Conservation (phyloP, 2,329 filamentous ascomycete genomes). For the Triangularia verruculosa region DNA sequence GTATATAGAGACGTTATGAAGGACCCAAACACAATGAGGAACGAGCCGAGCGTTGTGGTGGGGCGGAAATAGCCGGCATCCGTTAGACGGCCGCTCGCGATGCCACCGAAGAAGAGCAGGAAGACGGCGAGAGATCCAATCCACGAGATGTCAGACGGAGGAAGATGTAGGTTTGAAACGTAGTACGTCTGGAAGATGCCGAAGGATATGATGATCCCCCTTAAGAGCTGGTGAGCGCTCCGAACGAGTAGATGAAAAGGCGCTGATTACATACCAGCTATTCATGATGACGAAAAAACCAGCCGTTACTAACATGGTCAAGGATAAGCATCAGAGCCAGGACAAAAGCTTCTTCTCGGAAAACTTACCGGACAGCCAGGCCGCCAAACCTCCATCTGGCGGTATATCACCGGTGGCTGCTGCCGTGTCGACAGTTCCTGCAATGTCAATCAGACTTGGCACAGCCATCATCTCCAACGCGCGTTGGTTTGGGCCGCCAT, state of each 20-base stretch:
- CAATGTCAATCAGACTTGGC: background rate
- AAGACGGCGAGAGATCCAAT: conserved; percentile 55
- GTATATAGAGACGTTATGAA: conserved; percentile 45
- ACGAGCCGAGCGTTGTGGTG: conserved; percentile 40
- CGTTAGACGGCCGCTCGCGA: conserved; percentile 50
- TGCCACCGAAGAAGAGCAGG: conserved; percentile 53
- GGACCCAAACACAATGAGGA: conserved; percentile 44
- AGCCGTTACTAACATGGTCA: background rate
- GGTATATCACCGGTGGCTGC: background rate
- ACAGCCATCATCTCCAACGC: background rate
- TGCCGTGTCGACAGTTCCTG: background rate
- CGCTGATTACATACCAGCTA: background rate
- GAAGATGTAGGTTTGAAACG: conserved; percentile 36
- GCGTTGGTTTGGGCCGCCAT: background rate
- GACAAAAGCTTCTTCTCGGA: background rate
- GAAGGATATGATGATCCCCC: conserved; percentile 55
- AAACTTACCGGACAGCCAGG: background rate
- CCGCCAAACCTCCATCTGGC: background rate
- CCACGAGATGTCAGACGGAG: conserved; percentile 49
- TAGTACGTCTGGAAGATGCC: conserved; percentile 57
- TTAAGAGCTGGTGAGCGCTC: background rate
- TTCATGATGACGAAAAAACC: background rate
- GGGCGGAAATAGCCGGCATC: conserved; percentile 53
- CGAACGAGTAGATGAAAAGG: background rate
- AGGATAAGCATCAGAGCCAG: background rate